Conservation (phyloP, 2,329 filamentous ascomycete species). For the Fusarium begoniae region DNA sequence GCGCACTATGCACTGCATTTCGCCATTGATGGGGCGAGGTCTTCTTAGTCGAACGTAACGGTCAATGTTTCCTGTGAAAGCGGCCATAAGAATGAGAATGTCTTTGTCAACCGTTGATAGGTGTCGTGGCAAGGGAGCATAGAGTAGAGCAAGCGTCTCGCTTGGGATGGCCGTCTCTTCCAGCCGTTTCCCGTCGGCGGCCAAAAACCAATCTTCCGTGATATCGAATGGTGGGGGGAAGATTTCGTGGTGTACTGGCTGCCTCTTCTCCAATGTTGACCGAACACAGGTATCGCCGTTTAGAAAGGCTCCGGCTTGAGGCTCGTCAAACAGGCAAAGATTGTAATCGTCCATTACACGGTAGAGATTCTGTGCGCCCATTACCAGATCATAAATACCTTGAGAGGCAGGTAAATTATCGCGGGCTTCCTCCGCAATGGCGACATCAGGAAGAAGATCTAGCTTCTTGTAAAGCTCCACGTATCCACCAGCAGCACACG, state of each 20-base stretch:
- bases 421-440: conserved; percentile 53
- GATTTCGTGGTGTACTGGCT: neutral
- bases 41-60: conserved; percentile 49
- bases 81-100: conserved; percentile 49
- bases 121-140: conserved; percentile 47
- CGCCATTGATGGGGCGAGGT: conserved; percentile 10
- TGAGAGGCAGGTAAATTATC: conserved; percentile 34
- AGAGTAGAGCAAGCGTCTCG: neutral
- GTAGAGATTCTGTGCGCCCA: conserved; percentile 41
- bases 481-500: conserved; percentile 53
- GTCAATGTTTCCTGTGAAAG: conserved; percentile 52
- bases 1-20: conserved; percentile 3
- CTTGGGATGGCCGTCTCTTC: neutral
- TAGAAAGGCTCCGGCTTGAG: neutral
- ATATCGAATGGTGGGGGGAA: conserved; percentile 8
- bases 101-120: conserved; percentile 51
- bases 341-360: conserved; percentile 51
- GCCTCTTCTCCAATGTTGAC: neutral
- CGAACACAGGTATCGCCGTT: conserved; percentile 20
- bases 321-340: neutral
- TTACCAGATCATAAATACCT: conserved; percentile 47
- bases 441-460: conserved; percentile 49
- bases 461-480: conserved; percentile 48
- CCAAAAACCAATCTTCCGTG: conserved; percentile 12
- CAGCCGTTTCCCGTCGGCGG: neutral